Evolutionary conservation across 1,284 basidiomycete species (phyloP).

Genomic region (Flammula alnicola): DNA sequence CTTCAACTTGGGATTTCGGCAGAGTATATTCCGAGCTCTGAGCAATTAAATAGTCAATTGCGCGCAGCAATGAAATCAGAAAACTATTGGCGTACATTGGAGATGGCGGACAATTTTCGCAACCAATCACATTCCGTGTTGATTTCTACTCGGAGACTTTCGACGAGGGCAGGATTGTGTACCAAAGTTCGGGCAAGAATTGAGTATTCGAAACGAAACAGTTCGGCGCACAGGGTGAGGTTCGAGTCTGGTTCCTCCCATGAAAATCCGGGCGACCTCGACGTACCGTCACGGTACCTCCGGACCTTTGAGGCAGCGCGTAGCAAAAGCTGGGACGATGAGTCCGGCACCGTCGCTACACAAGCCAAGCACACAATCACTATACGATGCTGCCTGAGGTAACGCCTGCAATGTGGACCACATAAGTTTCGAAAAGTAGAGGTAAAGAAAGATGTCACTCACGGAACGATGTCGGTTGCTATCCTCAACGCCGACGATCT

Average conservation of each 20-base stretch:
- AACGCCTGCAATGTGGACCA: not conserved
- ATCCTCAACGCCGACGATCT: not conserved
- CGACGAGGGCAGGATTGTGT: not conserved
- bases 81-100: not conserved
- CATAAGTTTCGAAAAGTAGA: not conserved
- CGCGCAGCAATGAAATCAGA: no score
- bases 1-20: not conserved
- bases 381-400: constrained; percentile 1
- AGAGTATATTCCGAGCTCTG: no score
- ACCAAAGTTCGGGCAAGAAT: not conserved
- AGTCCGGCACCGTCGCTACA: not conserved
- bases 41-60: not conserved
- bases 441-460: not conserved
- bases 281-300: not conserved
- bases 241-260: not conserved
- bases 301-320: constrained; percentile 2
- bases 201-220: constrained; percentile 7
- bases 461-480: constrained; percentile 4
- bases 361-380: constrained; percentile 3
- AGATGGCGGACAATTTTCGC: not conserved
- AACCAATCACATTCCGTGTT: constrained; percentile 2
- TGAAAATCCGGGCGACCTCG: not conserved
- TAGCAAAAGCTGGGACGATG: not conserved
- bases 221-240: not conserved
- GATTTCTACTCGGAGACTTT: not conserved